Conservation (phyloP, 2,329 filamentous ascomycete species). For the Cryphonectria carpinicola region DNA sequence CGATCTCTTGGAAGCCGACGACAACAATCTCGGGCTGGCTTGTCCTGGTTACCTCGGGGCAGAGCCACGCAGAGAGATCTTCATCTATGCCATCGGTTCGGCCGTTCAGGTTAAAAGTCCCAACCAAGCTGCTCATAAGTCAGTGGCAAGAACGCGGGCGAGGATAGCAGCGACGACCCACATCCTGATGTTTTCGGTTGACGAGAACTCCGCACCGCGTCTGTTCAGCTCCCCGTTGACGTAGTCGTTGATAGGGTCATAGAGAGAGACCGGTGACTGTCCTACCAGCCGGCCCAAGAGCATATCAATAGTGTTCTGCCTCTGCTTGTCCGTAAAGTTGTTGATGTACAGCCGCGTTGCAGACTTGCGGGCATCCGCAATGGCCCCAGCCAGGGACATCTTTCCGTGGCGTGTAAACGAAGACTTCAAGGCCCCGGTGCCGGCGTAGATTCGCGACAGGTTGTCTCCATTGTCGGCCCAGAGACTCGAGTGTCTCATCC, state of each 20-base stretch:
- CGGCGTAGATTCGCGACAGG: constrained; percentile 92
- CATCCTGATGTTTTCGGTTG: constrained; percentile 73
- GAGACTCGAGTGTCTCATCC: constrained; percentile 86
- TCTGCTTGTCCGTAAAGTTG: constrained; percentile 91
- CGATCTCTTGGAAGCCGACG: constrained; percentile 96
- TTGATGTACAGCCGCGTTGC: constrained; percentile 95
- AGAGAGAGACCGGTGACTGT: constrained; percentile 81
- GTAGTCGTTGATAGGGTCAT: constrained; percentile 92
- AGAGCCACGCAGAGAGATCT: constrained; percentile 86
- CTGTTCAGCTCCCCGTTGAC: constrained; percentile 77
- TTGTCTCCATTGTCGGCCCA: constrained; percentile 98
- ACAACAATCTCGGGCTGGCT: constrained; percentile 83
- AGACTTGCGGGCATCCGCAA: constrained; percentile 95
- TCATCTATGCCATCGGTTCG: constrained; percentile 75
- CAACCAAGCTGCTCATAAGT: constrained; percentile 57
- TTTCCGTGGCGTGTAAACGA: constrained; percentile 94
- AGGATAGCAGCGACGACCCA: constrained; percentile 46
- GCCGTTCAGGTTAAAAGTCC: constrained; percentile 95
- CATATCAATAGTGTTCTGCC: constrained; percentile 94
- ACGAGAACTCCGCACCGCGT: constrained; percentile 73
- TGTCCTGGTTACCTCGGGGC: constrained; percentile 61
- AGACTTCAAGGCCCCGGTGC: constrained; percentile 92
- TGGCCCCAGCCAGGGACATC: constrained; percentile 89
- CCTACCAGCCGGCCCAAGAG: constrained; percentile 84
- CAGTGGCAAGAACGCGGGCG: constrained; percentile 28